Conservation (phyloP, 805 yeast genomes). For the Kazachstania africana region DNA sequence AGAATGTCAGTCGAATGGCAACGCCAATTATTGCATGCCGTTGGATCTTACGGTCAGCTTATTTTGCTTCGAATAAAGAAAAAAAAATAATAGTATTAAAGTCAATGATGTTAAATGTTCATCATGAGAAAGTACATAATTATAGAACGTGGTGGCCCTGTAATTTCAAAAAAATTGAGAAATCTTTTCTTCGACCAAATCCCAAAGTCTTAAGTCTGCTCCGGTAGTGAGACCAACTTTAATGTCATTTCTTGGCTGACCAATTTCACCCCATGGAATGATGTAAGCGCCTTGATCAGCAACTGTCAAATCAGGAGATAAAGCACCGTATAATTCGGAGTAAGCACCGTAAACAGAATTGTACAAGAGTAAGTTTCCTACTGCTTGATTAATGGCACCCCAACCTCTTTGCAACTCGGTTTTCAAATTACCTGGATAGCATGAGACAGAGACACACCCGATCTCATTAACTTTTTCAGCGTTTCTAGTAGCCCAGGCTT, state of each 20-base stretch:
- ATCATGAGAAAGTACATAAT: no score
- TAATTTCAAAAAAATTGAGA: not conserved
- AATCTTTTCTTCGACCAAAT: constrained; percentile 11
- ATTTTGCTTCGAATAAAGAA: no score
- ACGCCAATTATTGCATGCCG: no score
- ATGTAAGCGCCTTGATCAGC: constrained; percentile 25
- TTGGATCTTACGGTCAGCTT: no score
- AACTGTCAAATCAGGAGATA: constrained; percentile 24
- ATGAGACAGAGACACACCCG: constrained; percentile 25
- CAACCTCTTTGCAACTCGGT: constrained; percentile 25
- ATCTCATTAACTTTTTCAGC: constrained; percentile 13
- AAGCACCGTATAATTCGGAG: constrained; percentile 29
- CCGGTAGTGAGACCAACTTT: constrained; percentile 16
- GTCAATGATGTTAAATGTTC: no score
- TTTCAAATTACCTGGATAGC: constrained; percentile 28
- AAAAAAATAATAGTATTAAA: no score
- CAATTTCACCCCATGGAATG: constrained; percentile 26
- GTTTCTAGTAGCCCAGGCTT: constrained; percentile 25
- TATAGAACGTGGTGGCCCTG: no score
- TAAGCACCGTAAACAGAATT: constrained; percentile 27
- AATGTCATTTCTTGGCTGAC: constrained; percentile 21
- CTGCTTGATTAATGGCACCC: constrained; percentile 4
- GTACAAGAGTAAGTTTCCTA: constrained; percentile 9
- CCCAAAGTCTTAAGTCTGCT: constrained; percentile 14
- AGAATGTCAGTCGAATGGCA: no score